These are phyloP conservation scores for Coemansia sp. DNA, from an alignment of 192 early-diverging fungal species.

Conservation along the genomic window DNA sequence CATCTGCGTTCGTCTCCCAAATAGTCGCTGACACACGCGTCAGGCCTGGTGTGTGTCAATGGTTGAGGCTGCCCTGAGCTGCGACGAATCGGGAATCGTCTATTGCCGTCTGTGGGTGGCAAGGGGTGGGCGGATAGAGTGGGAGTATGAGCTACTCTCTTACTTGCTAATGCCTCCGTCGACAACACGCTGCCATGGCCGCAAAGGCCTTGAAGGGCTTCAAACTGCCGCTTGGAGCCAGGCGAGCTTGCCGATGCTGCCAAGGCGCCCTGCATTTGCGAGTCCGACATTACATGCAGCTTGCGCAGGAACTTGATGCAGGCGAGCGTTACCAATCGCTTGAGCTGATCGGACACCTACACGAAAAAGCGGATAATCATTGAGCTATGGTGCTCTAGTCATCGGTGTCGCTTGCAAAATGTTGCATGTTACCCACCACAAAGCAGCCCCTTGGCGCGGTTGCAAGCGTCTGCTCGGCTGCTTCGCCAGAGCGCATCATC, in stretches of 20 bases:
- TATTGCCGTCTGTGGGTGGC: background rate
- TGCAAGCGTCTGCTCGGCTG: background rate
- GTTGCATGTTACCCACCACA: background rate
- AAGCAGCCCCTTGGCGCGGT: background rate
- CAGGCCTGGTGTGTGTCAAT: background rate
- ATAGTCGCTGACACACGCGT: background rate
- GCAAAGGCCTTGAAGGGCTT: background rate
- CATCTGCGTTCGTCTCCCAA: background rate
- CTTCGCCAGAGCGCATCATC: conserved; percentile 2
- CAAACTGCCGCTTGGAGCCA: background rate
- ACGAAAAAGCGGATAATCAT: no score
- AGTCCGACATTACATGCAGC: conserved; percentile 24
- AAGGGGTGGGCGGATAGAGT: background rate
- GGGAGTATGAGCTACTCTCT: background rate
- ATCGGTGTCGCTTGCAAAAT: background rate
- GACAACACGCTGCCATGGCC: background rate
- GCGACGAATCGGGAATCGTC: background rate
- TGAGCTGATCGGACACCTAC: conserved; percentile 14
- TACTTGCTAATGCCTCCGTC: background rate
- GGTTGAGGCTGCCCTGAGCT: background rate
- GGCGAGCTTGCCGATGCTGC: background rate
- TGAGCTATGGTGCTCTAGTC: background rate
- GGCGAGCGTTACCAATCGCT: conserved; percentile 21
- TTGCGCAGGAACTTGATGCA: conserved; percentile 48
- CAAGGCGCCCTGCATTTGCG: conserved; percentile 20